Evolutionary conservation across 495 filamentous ascomycete species (phyloP).

Genomic region (Podospora australis): DNA sequence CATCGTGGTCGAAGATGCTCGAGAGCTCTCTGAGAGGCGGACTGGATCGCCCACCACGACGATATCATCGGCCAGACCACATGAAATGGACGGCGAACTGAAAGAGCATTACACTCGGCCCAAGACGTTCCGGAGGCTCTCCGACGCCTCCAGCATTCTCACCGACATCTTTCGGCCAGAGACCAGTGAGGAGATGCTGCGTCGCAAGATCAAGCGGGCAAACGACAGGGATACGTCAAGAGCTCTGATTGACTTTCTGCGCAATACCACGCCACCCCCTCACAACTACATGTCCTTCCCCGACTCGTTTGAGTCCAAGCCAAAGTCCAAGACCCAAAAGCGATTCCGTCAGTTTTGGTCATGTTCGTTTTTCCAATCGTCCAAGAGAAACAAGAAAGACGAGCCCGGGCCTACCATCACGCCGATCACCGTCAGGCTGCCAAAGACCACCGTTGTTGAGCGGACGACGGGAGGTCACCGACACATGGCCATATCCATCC

Average conservation of each 20-base stretch:
- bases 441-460: constrained; percentile 40
- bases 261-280: constrained; percentile 32
- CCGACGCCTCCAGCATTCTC: constrained; percentile 17
- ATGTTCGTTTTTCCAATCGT: constrained; percentile 1
- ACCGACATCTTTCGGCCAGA: constrained; percentile 22
- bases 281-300: constrained; percentile 35
- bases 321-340: constrained; percentile 3
- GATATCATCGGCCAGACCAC: background rate
- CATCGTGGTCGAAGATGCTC: background rate
- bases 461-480: constrained; percentile 35
- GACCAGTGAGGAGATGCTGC: constrained; percentile 13
- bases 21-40: background rate
- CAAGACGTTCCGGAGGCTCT: constrained; percentile 16
- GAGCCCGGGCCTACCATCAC: background rate
- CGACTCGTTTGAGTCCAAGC: constrained; percentile 5
- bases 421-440: constrained; percentile 30
- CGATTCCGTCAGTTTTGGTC: constrained; percentile 11
- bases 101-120: constrained; percentile 8
- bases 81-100: background rate
- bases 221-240: constrained; percentile 16
- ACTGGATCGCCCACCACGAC: background rate
- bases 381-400: constrained; percentile 1
- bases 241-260: constrained; percentile 37
- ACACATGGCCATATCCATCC: constrained; percentile 49
- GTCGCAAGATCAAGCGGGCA: constrained; percentile 14